Evolutionary conservation across 306 rosid species (phyloP), one percentile per base, ranked within the genome.

Genomic region (Vicia sativa): DNA sequence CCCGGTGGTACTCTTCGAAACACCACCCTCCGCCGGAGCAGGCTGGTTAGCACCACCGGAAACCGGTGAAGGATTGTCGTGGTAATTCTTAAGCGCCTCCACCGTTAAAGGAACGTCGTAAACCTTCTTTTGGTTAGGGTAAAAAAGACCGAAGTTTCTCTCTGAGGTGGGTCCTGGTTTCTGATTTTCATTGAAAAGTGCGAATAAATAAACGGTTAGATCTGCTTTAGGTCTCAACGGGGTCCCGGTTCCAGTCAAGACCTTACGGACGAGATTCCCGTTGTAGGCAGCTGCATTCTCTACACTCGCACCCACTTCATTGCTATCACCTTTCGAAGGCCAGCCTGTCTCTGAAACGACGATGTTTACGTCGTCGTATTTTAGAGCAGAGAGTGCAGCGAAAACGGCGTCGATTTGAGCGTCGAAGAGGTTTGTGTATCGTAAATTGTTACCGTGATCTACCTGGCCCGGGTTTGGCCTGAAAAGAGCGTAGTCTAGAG

Each of bases 381-480:
- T 88, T 8, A 95, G 15, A 4, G 89, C 87, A 2, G 76, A 37
- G n/a, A 95, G 70, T 0, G 99, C 97, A 0, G 99, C 84, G 5
- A 88, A 95, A 63, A 95, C 97, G 73, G 99, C 99, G 76, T 95
- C 99, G 68, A 95, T 85, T 79, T 95, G 99, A 0, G 99, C 99
- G 70, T 95, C 99, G 56, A 95, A 88, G 16, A 95, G 81, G 79
- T 73, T 95, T 31, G 66, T 83, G 48, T 93, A 93, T 0, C 92
- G 70, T 44, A 90, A 81, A 52, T 91, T 89, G 72, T 85, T 90
- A 16, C 96, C 99, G 57, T 97, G 46, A 77, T 95, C 99, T 19
- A 79, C 87, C 2, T 80, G 85, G 0, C 99, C 99, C 7, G 96
- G 96, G 50, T 95, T 95, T 1, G 85, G 75, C 0, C 97, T 71